Conservation (phyloP, 495 filamentous ascomycete genomes). For the Tuber microsphaerosporum region DNA sequence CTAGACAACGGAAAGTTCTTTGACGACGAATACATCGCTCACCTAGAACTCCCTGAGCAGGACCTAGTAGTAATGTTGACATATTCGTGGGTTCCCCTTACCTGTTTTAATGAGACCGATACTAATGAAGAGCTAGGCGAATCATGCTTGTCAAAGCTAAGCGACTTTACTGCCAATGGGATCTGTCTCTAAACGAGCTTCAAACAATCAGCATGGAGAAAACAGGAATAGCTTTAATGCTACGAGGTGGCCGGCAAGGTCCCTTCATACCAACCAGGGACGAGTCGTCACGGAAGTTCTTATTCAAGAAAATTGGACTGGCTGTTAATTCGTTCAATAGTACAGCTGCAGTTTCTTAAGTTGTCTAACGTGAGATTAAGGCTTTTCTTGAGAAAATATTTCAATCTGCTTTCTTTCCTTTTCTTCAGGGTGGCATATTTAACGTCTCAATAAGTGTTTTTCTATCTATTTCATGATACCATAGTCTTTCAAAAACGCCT, state of each 20-base stretch:
- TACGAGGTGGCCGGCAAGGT: conserved; percentile 85
- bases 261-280: conserved; percentile 91
- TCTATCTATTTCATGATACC: background rate
- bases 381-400: background rate
- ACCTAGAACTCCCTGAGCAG: conserved; percentile 79
- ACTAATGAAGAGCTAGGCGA: conserved; percentile 45
- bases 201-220: conserved; percentile 95
- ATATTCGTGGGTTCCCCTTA: conserved; percentile 47
- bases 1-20: conserved; percentile 95
- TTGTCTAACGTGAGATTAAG: background rate
- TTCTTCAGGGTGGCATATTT: background rate
- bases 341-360: conserved; percentile 32
- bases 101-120: background rate
- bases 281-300: conserved; percentile 77
- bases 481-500: background rate
- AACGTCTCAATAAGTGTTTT: background rate
- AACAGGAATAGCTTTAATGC: conserved; percentile 79
- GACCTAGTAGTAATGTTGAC: conserved; percentile 95
- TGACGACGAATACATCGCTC: conserved; percentile 93
- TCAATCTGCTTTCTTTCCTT: background rate
- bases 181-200: conserved; percentile 87
- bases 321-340: conserved; percentile 41
- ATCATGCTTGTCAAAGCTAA: conserved; percentile 87
- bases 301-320: conserved; percentile 53
- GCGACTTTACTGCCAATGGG: conserved; percentile 83